A percentile compares a stretch with the other conserved stretches of the same genome.
These are phyloP conservation scores for Mimosa pudica DNA, from an alignment of 306 rosid genomes.

Conservation along the genomic window DNA sequence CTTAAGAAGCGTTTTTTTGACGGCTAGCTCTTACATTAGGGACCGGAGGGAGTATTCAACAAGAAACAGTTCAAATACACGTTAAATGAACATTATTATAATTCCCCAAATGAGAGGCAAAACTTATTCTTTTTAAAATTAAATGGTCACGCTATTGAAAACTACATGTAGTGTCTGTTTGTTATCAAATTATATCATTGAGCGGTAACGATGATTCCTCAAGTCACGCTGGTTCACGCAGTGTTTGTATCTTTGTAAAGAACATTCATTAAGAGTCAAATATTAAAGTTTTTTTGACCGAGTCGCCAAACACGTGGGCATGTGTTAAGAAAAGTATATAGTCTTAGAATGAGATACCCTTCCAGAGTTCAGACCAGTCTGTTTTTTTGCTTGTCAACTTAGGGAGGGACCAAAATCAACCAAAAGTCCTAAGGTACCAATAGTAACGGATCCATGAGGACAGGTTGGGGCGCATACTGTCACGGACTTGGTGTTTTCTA, in stretches of 20 bases:
- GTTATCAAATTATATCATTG: background rate
- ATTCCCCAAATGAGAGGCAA: constrained; percentile 40
- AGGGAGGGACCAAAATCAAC: too few species aligned
- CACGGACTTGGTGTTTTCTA: too few species aligned
- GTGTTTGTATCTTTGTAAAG: background rate
- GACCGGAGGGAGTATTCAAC: too few species aligned
- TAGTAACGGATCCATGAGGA: too few species aligned
- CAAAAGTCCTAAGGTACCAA: too few species aligned
- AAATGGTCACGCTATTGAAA: background rate
- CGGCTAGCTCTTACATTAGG: too few species aligned
- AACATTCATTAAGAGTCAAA: background rate
- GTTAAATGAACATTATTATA: constrained; percentile 9
- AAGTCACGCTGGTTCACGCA: background rate
- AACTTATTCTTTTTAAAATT: background rate
- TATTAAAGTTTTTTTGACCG: background rate
- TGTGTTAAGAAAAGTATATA: background rate
- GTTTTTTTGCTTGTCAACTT: background rate
- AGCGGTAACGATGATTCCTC: too few species aligned
- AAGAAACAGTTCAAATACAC: constrained; percentile 33
- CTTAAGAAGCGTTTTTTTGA: too few species aligned
- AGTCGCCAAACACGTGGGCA: background rate
- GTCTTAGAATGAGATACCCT: background rate
- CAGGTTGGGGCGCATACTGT: too few species aligned
- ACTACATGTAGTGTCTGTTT: constrained; percentile 20
- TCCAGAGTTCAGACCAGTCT: background rate